Base-by-base conservation (phyloP, 306 rosid genomes). In the Astragalus glycyphyllos region DNA sequence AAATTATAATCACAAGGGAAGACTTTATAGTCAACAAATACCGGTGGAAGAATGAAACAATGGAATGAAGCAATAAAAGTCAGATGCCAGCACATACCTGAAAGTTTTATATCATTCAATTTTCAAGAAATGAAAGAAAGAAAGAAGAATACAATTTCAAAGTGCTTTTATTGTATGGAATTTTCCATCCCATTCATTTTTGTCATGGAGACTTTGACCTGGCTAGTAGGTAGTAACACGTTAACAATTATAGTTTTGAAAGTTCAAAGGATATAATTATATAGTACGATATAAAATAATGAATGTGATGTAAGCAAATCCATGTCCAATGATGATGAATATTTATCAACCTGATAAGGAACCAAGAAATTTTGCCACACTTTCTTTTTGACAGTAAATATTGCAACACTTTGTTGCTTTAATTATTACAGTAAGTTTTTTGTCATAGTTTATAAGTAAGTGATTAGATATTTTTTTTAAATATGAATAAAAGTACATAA, bases 41-140 rank as follows among this genome's bases (percentile, higher is more conserved):
- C 76, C 83, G 54, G 48, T n/a, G 17, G 48, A 69, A 37, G 38
- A 58, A 13, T 47, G 7, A 70, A 45, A 45, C 31, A 41, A 26
- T 26, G 31, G n/a, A 76, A 12, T 14, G 15, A 11, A 78, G 61
- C 68, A 76, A 68, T 45, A 68, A 69, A 60, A 79, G 16, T n/a
- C 15, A 7, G 7, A 45, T 20, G 3, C 46, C 13, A 63, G 69
- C 34, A 62, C 2, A 62, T 20, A 12, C 51, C 16, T 41, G 50
- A 42, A 42, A 9, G 16, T 12, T 12, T 62, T 17, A 17, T 17
- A 41, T 41, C 7, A 42, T 41, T 42, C 23, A 11, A 63, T 12
- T 42, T 42, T 42, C 0, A 63, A 42, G 69, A 61, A 14, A 59
- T 35, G 46, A 35, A 59, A 7, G 46, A 35, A 59, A 7, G 46